Percentiles rank a stretch among this genome's conserved stretches.
Conservation (phyloP, 306 rosid species). For the Castanea sativa region DNA sequence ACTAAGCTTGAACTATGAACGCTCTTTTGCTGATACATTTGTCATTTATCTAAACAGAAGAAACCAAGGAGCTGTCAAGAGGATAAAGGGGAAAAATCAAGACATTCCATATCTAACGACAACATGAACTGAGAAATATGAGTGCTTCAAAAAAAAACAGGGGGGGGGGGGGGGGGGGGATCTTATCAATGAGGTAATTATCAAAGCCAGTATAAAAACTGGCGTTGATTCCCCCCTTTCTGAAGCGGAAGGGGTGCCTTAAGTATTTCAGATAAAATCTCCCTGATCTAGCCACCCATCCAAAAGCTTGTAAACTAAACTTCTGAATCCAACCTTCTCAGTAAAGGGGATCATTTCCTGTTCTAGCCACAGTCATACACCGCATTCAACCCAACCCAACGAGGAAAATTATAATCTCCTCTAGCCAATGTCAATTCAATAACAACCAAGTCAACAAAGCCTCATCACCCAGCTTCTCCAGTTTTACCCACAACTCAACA, state of each 20-base stretch:
- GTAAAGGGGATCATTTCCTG: too few relatives aligned
- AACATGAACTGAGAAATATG: neutral
- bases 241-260: neutral
- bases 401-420: neutral
- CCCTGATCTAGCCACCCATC: neutral
- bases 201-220: neutral
- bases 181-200: neutral
- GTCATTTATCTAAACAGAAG: conserved; percentile 54
- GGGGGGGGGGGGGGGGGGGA: too few relatives aligned
- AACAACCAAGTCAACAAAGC: neutral
- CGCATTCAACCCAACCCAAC: neutral
- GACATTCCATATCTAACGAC: neutral
- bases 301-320: neutral
- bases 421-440: neutral
- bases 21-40: conserved; percentile 61
- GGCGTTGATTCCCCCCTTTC: too few relatives aligned
- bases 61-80: conserved; percentile 4
- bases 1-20: conserved; percentile 51
- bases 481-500: neutral
- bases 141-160: neutral
- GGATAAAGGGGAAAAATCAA: conserved; percentile 18
- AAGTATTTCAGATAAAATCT: neutral
- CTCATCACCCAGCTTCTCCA: neutral
- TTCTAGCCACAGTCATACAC: too few relatives aligned
- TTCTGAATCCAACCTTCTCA: neutral